A percentile compares a stretch with the other conserved stretches of the same genome.
Conservation (phyloP, 1,284 basidiomycete species). For the Cutaneotrichosporon arboriforme region DNA sequence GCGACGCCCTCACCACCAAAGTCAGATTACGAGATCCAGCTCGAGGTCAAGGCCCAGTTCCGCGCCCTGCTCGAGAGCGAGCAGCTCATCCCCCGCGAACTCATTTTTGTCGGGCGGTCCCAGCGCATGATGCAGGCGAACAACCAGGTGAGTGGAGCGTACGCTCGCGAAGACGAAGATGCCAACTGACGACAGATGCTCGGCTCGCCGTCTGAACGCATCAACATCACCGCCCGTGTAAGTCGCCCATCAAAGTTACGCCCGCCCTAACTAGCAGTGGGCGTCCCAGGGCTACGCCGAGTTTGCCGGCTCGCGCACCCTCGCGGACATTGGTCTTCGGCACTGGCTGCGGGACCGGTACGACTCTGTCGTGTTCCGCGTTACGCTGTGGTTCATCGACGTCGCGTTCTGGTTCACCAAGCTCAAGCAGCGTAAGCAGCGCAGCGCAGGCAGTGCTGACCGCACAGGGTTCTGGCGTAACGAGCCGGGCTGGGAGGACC, state of each 20-base stretch:
- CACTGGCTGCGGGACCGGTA: slow-evolving; percentile 43
- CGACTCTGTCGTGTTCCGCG: slow-evolving; percentile 45
- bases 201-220: slow-evolving; percentile 75
- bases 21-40: slow-evolving; percentile 47
- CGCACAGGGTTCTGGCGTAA: not conserved
- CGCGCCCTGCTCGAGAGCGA: slow-evolving; percentile 53
- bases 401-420: slow-evolving; percentile 47
- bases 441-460: slow-evolving; percentile 3
- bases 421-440: slow-evolving; percentile 39
- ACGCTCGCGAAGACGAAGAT: slow-evolving; percentile 39
- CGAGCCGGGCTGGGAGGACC: slow-evolving; percentile 45
- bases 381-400: slow-evolving; percentile 49
- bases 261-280: slow-evolving; percentile 36
- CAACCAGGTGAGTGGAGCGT: slow-evolving; percentile 50
- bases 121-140: slow-evolving; percentile 61
- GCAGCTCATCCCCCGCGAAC: slow-evolving; percentile 46
- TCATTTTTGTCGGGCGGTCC: slow-evolving; percentile 75
- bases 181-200: slow-evolving; percentile 54
- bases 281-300: slow-evolving; percentile 49
- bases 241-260: slow-evolving; percentile 6
- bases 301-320: slow-evolving; percentile 54
- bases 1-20: slow-evolving; percentile 23
- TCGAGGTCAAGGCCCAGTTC: slow-evolving; percentile 50
- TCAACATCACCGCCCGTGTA: slow-evolving; percentile 69
- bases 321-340: slow-evolving; percentile 37